Conservation (phyloP, 495 filamentous ascomycete genomes). For the Neurospora discreta region DNA sequence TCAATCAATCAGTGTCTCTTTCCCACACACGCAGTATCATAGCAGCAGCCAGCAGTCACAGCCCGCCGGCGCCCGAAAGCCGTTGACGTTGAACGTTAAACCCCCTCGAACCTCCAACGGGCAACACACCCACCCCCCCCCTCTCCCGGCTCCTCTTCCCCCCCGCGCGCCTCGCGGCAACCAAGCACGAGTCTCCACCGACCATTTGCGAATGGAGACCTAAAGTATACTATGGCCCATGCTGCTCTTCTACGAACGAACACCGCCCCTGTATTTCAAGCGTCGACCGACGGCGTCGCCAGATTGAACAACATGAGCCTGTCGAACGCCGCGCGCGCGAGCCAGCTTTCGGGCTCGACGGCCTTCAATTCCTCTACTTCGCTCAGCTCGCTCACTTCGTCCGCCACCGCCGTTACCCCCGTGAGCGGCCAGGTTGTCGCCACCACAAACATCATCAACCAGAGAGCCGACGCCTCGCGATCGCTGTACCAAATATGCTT, state of each 20-base stretch:
- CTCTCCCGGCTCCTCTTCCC: neutral
- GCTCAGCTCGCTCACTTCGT: constrained; percentile 35
- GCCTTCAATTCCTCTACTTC: constrained; percentile 37
- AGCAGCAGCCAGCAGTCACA: neutral
- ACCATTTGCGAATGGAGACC: constrained; percentile 26
- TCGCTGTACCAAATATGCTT: constrained; percentile 95
- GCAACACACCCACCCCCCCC: neutral
- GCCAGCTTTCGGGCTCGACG: constrained; percentile 43
- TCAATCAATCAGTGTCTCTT: neutral
- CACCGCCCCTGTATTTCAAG: constrained; percentile 36
- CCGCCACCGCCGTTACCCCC: constrained; percentile 23
- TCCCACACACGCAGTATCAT: neutral
- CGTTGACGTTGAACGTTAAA: neutral
- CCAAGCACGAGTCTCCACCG: constrained; percentile 6
- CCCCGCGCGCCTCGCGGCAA: constrained; percentile 8
- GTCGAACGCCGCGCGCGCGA: constrained; percentile 34
- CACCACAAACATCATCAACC: constrained; percentile 89
- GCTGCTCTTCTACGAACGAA: constrained; percentile 41
- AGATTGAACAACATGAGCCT: constrained; percentile 28
- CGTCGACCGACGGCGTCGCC: constrained; percentile 27
- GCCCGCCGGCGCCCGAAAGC: neutral
- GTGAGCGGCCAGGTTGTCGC: constrained; percentile 51
- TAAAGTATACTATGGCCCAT: constrained; percentile 33
- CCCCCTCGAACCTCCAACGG: neutral
- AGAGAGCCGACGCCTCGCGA: constrained; percentile 71